Percentiles rank a stretch among this genome's conserved stretches.
Conservation (phyloP, 768 basidiomycete species). For the Auricularia heimuer region DNA sequence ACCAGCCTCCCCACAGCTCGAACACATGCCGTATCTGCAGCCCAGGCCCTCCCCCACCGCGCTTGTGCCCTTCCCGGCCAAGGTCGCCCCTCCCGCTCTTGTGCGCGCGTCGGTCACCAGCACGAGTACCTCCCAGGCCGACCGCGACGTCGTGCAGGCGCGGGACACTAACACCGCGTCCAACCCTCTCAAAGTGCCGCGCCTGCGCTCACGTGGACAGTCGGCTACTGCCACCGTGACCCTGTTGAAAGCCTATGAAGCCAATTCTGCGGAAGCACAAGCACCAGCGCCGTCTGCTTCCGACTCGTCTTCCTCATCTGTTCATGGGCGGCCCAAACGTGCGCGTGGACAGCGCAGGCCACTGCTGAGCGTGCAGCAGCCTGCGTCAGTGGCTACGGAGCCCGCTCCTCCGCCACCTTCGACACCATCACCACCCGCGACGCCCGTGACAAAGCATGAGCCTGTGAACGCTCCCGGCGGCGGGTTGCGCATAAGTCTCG, state of each 20-base stretch:
- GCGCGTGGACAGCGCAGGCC: background rate
- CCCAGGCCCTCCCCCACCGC: background rate
- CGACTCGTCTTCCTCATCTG: background rate
- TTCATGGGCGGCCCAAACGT: background rate
- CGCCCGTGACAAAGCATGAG: background rate
- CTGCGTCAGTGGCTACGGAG: background rate
- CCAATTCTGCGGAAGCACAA: background rate
- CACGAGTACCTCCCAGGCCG: background rate
- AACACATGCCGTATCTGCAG: background rate
- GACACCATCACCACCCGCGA: background rate
- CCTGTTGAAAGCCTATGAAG: background rate
- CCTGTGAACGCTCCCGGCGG: background rate
- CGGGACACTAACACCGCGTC: background rate
- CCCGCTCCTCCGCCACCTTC: background rate
- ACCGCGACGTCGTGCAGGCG: background rate
- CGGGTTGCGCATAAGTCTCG: background rate
- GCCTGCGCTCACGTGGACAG: background rate
- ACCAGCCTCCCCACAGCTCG: background rate
- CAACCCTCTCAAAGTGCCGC: background rate
- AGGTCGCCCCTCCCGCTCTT: background rate
- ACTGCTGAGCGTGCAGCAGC: background rate
- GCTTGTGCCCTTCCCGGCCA: background rate
- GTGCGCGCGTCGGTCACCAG: background rate
- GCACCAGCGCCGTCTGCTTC: background rate
- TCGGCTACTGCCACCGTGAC: background rate